phyloP scores from a whole-genome alignment of 2,329 filamentous ascomycete species.

The Paracoccidioides lutzii region DNA sequence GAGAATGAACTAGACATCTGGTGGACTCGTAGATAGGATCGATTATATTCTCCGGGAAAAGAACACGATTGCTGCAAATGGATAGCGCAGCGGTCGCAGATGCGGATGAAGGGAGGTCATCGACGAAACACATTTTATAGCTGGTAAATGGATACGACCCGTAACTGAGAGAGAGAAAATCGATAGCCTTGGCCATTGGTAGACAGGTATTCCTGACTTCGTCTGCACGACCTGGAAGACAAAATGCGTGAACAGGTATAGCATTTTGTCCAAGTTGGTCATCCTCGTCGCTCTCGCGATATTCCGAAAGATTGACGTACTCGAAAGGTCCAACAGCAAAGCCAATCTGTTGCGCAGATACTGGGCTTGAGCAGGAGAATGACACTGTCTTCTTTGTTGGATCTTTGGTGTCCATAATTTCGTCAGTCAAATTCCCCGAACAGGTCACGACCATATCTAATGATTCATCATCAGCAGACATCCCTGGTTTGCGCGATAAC shows the following conservation, averaged over 20 bases:
- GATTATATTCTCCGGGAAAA: conserved; percentile 74
- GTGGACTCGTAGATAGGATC: conserved; percentile 76
- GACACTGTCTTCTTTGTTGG: conserved; percentile 75
- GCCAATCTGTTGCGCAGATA: conserved; percentile 78
- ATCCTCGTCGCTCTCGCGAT: conserved; percentile 79
- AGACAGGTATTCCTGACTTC: conserved; percentile 80
- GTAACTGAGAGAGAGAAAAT: conserved; percentile 78
- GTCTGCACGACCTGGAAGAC: conserved; percentile 66
- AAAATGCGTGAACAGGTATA: conserved; percentile 81
- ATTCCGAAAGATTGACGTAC: conserved; percentile 77
- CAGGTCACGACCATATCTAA: conserved; percentile 84
- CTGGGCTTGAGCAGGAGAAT: conserved; percentile 61
- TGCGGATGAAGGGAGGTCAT: conserved; percentile 68
- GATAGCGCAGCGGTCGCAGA: conserved; percentile 70
- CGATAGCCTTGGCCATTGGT: conserved; percentile 72
- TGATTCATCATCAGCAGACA: conserved; percentile 67
- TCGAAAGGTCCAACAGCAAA: conserved; percentile 94
- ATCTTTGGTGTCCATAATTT: conserved; percentile 63
- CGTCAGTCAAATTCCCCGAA: conserved; percentile 77
- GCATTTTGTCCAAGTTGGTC: conserved; percentile 81
- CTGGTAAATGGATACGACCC: conserved; percentile 83
- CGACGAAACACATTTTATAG: conserved; percentile 89
- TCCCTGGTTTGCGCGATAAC: conserved; percentile 23
- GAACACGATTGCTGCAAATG: conserved; percentile 71
- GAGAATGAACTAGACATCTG: conserved; percentile 63